Percentiles rank a stretch among this genome's conserved stretches.
Evolutionary conservation across 345 rosid genomes (phyloP).

Genomic region (Cardamine resedifolia): DNA sequence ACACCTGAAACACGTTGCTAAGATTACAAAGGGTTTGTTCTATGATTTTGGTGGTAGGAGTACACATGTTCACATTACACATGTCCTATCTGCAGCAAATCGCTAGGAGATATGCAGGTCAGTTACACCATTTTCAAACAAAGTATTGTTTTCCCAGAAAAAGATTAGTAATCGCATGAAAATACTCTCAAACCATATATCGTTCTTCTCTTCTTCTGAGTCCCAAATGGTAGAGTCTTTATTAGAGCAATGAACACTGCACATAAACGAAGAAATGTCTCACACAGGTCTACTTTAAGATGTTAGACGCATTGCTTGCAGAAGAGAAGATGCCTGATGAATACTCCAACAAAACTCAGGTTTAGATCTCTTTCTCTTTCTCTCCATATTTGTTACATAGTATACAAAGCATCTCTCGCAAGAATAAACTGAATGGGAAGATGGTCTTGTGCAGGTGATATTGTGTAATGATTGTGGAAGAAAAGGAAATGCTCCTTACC

Average conservation of each 20-base stretch:
- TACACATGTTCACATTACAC: conserved; percentile 76
- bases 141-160: background rate
- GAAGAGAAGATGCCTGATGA: conserved; percentile 81
- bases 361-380: conserved; percentile 19
- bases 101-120: conserved; percentile 96
- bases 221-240: conserved; percentile 3
- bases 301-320: conserved; percentile 76
- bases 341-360: conserved; percentile 67
- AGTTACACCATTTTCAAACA: conserved; percentile 30
- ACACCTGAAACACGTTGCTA: background rate
- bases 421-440: background rate
- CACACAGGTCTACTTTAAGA: conserved; percentile 67
- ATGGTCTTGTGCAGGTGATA: conserved; percentile 44
- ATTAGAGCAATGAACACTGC: conserved; percentile 4
- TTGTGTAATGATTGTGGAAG: conserved; percentile 74
- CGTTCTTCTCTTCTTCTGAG: background rate
- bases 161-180: background rate
- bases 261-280: conserved; percentile 2
- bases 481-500: conserved; percentile 64
- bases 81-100: conserved; percentile 95
- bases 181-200: background rate
- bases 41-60: conserved; percentile 51
- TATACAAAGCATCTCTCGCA: background rate
- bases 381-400: background rate
- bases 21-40: conserved; percentile 4